phyloP scores from a whole-genome alignment of 495 filamentous ascomycete genomes.

The Hyaloscypha variabilis region DNA sequence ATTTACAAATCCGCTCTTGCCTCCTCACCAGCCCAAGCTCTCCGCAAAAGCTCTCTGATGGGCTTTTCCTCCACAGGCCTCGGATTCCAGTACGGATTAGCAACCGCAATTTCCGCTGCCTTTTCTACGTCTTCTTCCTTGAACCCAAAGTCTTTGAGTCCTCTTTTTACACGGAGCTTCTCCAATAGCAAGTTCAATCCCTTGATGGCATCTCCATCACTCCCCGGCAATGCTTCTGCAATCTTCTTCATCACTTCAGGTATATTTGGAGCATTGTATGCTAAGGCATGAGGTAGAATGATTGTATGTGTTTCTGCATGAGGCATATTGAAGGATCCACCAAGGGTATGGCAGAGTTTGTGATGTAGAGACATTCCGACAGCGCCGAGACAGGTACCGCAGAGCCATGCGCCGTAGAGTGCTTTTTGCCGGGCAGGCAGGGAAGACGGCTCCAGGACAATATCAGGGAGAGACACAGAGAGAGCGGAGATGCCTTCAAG shows the following conservation, averaged over 20 bases:
- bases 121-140: slow-evolving; percentile 68
- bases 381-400: slow-evolving; percentile 62
- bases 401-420: slow-evolving; percentile 70
- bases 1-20: slow-evolving; percentile 59
- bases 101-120: slow-evolving; percentile 64
- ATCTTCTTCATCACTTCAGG: slow-evolving; percentile 60
- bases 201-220: slow-evolving; percentile 58
- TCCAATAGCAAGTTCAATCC: slow-evolving; percentile 62
- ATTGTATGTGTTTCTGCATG: slow-evolving; percentile 73
- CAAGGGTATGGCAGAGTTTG: slow-evolving; percentile 71
- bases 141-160: slow-evolving; percentile 62
- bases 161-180: slow-evolving; percentile 60
- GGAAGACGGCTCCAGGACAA: slow-evolving; percentile 52
- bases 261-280: slow-evolving; percentile 68
- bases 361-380: slow-evolving; percentile 74
- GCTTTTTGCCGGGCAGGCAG: slow-evolving; percentile 56
- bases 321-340: slow-evolving; percentile 69
- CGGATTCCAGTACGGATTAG: slow-evolving; percentile 69
- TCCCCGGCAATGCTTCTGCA: slow-evolving; percentile 58
- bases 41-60: slow-evolving; percentile 64
- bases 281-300: slow-evolving; percentile 66
- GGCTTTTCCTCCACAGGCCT: slow-evolving; percentile 55
- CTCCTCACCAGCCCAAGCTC: slow-evolving; percentile 70
- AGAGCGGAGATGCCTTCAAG: slow-evolving; percentile 58
- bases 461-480: slow-evolving; percentile 56